A percentile compares a stretch with the other conserved stretches of the same genome.
Evolutionary conservation across 2,329 filamentous ascomycete species (phyloP).

Genomic region (Coniochaeta sp.): DNA sequence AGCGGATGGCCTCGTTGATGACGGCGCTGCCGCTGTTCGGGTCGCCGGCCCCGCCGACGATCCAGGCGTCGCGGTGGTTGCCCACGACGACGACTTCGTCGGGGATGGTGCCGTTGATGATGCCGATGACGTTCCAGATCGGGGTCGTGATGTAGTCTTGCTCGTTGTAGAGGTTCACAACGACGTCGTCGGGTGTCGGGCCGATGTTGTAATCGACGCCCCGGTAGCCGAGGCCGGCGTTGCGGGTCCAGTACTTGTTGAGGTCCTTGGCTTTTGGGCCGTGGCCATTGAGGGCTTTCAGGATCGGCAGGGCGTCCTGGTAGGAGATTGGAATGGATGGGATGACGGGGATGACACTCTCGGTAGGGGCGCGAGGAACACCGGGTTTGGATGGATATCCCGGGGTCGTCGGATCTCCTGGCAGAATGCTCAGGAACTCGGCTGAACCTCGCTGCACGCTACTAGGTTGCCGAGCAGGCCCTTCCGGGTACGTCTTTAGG

Average conservation of each 20-base stretch:
- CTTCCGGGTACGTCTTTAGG: constrained; percentile 70
- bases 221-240: constrained; percentile 67
- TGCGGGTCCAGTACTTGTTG: constrained; percentile 61
- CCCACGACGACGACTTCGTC: constrained; percentile 83
- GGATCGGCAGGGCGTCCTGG: constrained; percentile 72
- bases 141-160: constrained; percentile 78
- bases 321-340: constrained; percentile 92
- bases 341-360: constrained; percentile 69
- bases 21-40: constrained; percentile 77
- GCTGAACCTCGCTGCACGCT: constrained; percentile 86
- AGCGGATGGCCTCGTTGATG: constrained; percentile 67
- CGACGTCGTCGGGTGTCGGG: constrained; percentile 64
- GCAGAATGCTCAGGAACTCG: constrained; percentile 65
- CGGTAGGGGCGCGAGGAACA: constrained; percentile 64
- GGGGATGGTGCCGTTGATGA: constrained; percentile 79
- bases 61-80: constrained; percentile 77
- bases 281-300: constrained; percentile 85
- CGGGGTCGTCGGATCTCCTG: constrained; percentile 80
- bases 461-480: constrained; percentile 79
- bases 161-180: constrained; percentile 67
- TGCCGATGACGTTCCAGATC: constrained; percentile 85
- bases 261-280: constrained; percentile 72
- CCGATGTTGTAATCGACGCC: constrained; percentile 81
- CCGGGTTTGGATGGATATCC: constrained; percentile 91
- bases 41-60: constrained; percentile 69